Base-by-base conservation (phyloP, 441 rosid genomes). In the Capsella rubella region DNA sequence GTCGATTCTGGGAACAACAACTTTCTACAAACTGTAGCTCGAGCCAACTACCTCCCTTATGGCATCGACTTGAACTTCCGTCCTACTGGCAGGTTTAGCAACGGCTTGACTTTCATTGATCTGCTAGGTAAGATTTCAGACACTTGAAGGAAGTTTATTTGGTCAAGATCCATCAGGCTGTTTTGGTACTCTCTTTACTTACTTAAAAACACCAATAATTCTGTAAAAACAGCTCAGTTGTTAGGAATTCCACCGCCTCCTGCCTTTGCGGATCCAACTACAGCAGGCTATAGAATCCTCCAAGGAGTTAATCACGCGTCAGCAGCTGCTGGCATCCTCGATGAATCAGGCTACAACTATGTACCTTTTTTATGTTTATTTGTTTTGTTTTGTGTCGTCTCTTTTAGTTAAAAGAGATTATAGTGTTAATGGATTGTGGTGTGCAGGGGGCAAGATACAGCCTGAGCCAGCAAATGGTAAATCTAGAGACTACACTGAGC, bases 291-390 rank as follows among this genome's bases (percentile, higher is more conserved):
- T 8, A 82, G 81, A 73, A 11, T 90, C 52, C 82, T 91, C 0
- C 82, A 83, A 35, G 98, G 98, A 68, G 87, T 91, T 32, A 90
- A 91, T 76, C 87, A 87, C 54, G 96, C 98, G 4, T 91, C 97
- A 1, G 97, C 95, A 12, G 96, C 92, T 7, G 97, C 87, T 9
- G 98, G 98, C 21, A 90, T 94, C 64, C 95, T 94, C 12, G 95
- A 94, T 12, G 98, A 90, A 72, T 65, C 87, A 3, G 98, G 96
- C 71, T 88, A 46, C 78, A 78, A 91, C 74, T 90, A 85, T 16
- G 98, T 94, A 86, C 25, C 0, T 21, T 21, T 21, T 21, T 21
- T 34, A 2, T 21, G 8, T 13, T 10, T n/a, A 4, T n/a, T 6
- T 6, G 4, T 15, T 34, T 4, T 11, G 54, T 39, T 46, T 40